Conservation (phyloP, 257 asterid species). For the Anisodus tanguticus region DNA sequence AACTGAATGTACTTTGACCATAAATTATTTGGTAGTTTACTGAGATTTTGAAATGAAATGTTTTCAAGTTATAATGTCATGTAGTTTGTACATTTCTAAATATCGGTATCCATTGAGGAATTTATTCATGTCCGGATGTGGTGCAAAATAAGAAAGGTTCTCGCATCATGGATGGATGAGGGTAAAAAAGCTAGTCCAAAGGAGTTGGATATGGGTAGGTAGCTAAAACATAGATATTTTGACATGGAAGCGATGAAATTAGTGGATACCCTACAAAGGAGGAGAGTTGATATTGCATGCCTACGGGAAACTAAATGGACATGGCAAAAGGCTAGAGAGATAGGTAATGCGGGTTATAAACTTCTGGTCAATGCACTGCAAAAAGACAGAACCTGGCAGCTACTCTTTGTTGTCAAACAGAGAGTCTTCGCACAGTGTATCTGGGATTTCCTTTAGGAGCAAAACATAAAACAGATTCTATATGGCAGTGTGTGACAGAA, state of each 20-base stretch:
- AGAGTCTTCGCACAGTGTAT: background rate
- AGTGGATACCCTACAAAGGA: conserved; percentile 10
- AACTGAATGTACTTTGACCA: background rate
- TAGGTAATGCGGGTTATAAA: background rate
- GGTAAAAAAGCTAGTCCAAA: conserved; percentile 4
- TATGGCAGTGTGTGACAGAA: background rate
- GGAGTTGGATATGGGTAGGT: conserved; percentile 2
- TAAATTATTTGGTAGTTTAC: background rate
- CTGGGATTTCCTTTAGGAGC: conserved; percentile 2
- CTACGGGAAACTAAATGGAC: background rate
- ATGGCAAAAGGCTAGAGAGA: background rate
- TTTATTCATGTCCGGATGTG: background rate
- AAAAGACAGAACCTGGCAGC: background rate
- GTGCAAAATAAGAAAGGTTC: background rate
- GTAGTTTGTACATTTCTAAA: background rate
- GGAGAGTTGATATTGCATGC: conserved; percentile 19
- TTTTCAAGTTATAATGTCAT: background rate
- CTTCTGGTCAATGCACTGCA: background rate
- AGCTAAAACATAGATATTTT: background rate
- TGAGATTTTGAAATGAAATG: conserved; percentile 4
- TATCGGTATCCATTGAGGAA: background rate
- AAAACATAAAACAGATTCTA: background rate
- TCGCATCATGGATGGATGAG: background rate
- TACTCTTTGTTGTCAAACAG: conserved; percentile 4
- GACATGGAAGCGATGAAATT: background rate